A percentile compares a stretch with the other conserved stretches of the same genome.
Conservation (phyloP, 768 basidiomycete genomes). For the Mycena albidolilacea region DNA sequence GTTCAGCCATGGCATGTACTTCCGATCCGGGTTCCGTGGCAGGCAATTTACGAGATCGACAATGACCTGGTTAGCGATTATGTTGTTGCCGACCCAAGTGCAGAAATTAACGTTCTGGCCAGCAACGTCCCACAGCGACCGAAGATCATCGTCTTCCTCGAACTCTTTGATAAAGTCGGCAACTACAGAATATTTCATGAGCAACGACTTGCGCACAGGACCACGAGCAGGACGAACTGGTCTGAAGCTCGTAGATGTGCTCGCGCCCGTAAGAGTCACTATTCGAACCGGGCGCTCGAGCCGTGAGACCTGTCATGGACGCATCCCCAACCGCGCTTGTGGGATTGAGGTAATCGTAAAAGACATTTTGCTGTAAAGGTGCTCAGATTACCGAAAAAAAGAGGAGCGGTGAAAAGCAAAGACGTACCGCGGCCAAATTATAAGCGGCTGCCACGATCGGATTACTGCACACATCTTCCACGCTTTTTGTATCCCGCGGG, state of each 20-base stretch:
- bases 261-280: slow-evolving; percentile 10
- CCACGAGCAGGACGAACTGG: slow-evolving; percentile 1
- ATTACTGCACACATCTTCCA: slow-evolving; percentile 10
- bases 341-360: slow-evolving; percentile 14
- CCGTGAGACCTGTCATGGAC: slow-evolving; percentile 6
- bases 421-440: slow-evolving; percentile 8
- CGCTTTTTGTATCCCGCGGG: slow-evolving; percentile 9
- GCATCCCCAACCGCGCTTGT: slow-evolving; percentile 8
- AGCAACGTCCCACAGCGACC: slow-evolving; percentile 9
- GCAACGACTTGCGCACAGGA: neutral
- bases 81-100: slow-evolving; percentile 5
- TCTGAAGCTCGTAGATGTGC: slow-evolving; percentile 11
- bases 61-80: slow-evolving; percentile 14
- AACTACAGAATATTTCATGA: slow-evolving; percentile 2
- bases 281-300: slow-evolving; percentile 15
- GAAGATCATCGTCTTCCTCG: slow-evolving; percentile 13
- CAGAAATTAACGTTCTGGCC: slow-evolving; percentile 10
- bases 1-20: slow-evolving; percentile 16
- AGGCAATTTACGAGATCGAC: slow-evolving; percentile 18
- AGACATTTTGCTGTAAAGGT: slow-evolving; percentile 12
- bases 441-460: slow-evolving; percentile 18
- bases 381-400: slow-evolving; percentile 12
- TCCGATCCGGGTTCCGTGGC: slow-evolving; percentile 9
- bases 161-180: slow-evolving; percentile 12
- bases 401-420: slow-evolving; percentile 10